These are phyloP conservation scores for Phialophora macrospora DNA, from an alignment of 2,329 filamentous ascomycete species.

Conservation along the genomic window DNA sequence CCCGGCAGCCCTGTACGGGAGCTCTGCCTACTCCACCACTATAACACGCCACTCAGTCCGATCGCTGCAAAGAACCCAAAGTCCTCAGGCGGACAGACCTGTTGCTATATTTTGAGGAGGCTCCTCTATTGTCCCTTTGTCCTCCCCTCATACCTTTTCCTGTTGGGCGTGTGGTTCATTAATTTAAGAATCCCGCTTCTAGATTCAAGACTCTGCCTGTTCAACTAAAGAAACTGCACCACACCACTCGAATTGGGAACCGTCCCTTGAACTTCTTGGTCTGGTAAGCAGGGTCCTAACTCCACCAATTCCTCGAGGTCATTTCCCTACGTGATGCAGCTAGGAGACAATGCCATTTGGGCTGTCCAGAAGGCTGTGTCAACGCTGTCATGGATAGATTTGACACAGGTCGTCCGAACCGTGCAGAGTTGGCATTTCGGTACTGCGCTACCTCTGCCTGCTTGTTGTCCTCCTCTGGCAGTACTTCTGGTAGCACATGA, in stretches of 20 bases:
- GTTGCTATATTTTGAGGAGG: slow-evolving; percentile 29
- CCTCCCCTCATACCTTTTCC: slow-evolving; percentile 9
- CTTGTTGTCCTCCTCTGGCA: slow-evolving; percentile 26
- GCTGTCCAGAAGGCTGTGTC: slow-evolving; percentile 27
- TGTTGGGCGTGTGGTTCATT: not conserved
- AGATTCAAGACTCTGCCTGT: not conserved
- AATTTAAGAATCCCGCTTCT: not conserved
- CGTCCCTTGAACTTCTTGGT: not conserved
- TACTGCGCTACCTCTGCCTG: slow-evolving; percentile 29
- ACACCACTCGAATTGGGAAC: not conserved
- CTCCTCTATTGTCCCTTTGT: slow-evolving; percentile 15
- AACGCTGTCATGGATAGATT: slow-evolving; percentile 31
- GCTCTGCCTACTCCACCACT: slow-evolving; percentile 15
- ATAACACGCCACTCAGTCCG: slow-evolving; percentile 23
- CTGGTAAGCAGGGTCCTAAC: slow-evolving; percentile 21
- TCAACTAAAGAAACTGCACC: not conserved
- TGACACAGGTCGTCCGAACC: slow-evolving; percentile 29
- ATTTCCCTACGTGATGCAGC: slow-evolving; percentile 19
- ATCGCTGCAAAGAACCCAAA: slow-evolving; percentile 18
- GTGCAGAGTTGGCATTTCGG: slow-evolving; percentile 32
- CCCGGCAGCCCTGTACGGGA: slow-evolving; percentile 8
- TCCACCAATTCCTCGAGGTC: slow-evolving; percentile 16
- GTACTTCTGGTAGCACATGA: slow-evolving; percentile 30
- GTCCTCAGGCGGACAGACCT: slow-evolving; percentile 8
- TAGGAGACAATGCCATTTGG: slow-evolving; percentile 8